Base-by-base conservation (phyloP, 345 rosid genomes). In the Triadica sebifera region DNA sequence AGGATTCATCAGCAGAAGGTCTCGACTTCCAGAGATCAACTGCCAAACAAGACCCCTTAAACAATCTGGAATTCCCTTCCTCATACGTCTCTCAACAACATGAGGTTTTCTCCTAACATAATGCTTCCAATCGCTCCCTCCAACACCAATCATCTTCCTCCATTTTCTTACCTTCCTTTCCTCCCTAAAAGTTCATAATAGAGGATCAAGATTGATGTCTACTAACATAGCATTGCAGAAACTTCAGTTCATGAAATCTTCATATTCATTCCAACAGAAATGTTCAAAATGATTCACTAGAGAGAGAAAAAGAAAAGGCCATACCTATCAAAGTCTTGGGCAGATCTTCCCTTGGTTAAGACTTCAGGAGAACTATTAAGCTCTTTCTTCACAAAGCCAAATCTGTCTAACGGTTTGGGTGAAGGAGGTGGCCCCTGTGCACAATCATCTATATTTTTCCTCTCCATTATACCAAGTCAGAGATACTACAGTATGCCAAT, bases 31-130 rank as follows among this genome's bases (percentile, higher is more conserved):
- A 8, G 98, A 89, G 59, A 95, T 90, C 83, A 93, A 80, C 81
- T 95, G 99, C 99, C 99, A 95, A 76, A 95, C 98, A 20, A 95
- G 96, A 61, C 99, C 99, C 79, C 98, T 93, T 83, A 95, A 86
- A 78, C 99, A 95, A 79, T 94, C 98, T 67, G 97, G 98, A 75
- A 94, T 91, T 70, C 98, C 98, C 84, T 94, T 94, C 78, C 97
- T 81, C 63, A 91, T 84, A 0, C 98, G 90, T 77, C 98, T 88
- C 83, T 88, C 87, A 58, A 94, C 95, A 9, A 94, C 98, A 66
- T 89, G 90, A 81, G 97, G 93, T 81, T 89, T 94, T 77, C 91
- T 87, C 81, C 91, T 78, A 60, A 81, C 89, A 85, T 91, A 94
- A 79, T 87, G 94, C 87, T 92, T 92, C 98, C 98, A 94, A 41